phyloP scores from a whole-genome alignment of 2,329 filamentous ascomycete species.

The Pseudocercospora fuligena region DNA sequence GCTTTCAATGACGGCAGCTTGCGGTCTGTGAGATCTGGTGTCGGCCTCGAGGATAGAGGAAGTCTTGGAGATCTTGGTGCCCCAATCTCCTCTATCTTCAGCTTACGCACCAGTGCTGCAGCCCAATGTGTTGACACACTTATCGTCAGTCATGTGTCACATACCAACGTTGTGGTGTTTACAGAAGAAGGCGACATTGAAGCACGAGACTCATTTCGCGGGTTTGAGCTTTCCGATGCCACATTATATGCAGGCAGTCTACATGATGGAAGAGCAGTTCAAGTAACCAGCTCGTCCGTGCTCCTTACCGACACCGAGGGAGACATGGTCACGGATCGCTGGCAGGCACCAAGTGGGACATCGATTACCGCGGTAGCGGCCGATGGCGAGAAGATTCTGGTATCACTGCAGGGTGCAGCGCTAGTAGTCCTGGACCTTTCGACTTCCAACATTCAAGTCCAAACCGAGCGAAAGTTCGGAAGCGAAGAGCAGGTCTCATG shows the following conservation, averaged over 20 bases:
- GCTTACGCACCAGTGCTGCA: constrained; percentile 74
- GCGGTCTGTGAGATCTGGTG: constrained; percentile 88
- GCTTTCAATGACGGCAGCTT: constrained; percentile 87
- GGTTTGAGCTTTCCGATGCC: constrained; percentile 69
- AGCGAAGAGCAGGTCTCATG: constrained; percentile 81
- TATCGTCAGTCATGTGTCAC: constrained; percentile 78
- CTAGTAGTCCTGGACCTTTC: constrained; percentile 71
- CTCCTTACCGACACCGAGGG: constrained; percentile 66
- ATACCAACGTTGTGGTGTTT: constrained; percentile 84
- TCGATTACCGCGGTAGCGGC: constrained; percentile 79
- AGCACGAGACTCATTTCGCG: constrained; percentile 77
- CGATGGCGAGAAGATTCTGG: constrained; percentile 69
- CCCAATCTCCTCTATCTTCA: constrained; percentile 42
- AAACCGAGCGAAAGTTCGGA: constrained; percentile 65
- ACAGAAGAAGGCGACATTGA: constrained; percentile 77
- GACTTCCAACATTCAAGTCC: constrained; percentile 60
- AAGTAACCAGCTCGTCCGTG: constrained; percentile 72
- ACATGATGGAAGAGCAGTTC: constrained; percentile 65
- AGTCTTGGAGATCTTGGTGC: constrained; percentile 76
- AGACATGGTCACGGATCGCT: constrained; percentile 60
- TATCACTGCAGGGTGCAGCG: constrained; percentile 76
- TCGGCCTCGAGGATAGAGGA: constrained; percentile 70
- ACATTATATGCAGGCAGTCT: constrained; percentile 75
- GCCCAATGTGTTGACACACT: constrained; percentile 72
- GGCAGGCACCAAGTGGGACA: constrained; percentile 57